Conservation (phyloP, 2,329 filamentous ascomycete species). For the Leptosphaerulina australis region DNA sequence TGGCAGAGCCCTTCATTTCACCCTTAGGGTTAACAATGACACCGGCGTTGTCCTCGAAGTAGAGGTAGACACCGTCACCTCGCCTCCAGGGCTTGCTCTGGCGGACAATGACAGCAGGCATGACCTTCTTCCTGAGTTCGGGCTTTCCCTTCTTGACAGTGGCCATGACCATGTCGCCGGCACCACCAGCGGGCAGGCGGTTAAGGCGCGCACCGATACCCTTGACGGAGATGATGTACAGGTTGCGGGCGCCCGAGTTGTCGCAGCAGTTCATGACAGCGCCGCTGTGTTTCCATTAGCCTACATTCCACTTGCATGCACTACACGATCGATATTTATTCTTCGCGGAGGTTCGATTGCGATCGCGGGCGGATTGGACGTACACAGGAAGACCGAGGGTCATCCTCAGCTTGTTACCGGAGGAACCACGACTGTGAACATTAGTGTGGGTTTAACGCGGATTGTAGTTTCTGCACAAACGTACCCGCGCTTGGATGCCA, state of each 20-base stretch:
- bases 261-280: constrained; percentile 99
- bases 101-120: constrained; percentile 98
- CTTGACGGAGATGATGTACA: constrained; percentile 99
- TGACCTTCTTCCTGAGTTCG: constrained; percentile 99
- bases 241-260: constrained; percentile 97
- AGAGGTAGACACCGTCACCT: constrained; percentile 97
- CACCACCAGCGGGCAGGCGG: constrained; percentile 94
- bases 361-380: constrained; percentile 54
- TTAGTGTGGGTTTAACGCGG: constrained; percentile 30
- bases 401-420: constrained; percentile 99
- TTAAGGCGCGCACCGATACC: constrained; percentile 97
- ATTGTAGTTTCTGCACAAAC: constrained; percentile 18
- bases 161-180: constrained; percentile 99
- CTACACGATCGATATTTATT: constrained; percentile 7
- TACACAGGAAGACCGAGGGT: constrained; percentile 99
- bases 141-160: constrained; percentile 99
- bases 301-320: constrained; percentile 24
- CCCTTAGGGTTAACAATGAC: constrained; percentile 99
- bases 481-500: constrained; percentile 52
- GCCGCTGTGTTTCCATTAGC: constrained; percentile 66
- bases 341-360: constrained; percentile 11
- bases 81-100: constrained; percentile 99
- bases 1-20: constrained; percentile 99
- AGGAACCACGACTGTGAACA: constrained; percentile 71
- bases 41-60: constrained; percentile 99